phyloP scores from a whole-genome alignment of 768 basidiomycete species.

The Butyriboletus loyo region DNA sequence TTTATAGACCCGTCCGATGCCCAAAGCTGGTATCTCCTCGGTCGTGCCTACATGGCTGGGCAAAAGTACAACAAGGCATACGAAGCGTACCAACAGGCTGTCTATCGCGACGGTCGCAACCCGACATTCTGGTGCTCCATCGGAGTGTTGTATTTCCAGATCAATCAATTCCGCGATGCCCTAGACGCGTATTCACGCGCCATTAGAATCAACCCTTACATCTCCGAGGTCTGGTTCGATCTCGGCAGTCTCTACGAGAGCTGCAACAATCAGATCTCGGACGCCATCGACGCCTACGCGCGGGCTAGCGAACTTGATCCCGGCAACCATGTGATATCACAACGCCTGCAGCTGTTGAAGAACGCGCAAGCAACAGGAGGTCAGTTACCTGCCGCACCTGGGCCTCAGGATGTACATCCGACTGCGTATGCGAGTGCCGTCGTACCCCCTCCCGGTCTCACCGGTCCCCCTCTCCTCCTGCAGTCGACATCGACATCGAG shows the following conservation, averaged over 20 bases:
- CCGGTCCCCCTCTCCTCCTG: conserved; percentile 64
- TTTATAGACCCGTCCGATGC: conserved; percentile 86
- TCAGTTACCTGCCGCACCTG: conserved; percentile 81
- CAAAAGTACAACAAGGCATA: conserved; percentile 99
- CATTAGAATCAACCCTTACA: conserved; percentile 98
- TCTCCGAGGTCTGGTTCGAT: conserved; percentile 80
- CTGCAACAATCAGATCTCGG: conserved; percentile 98
- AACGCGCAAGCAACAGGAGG: conserved; percentile 74
- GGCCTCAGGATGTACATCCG: conserved; percentile 94
- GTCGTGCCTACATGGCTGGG: conserved; percentile 97
- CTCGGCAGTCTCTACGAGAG: conserved; percentile 95
- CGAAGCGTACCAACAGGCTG: conserved; percentile 98
- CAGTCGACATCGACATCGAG: conserved; percentile 38
- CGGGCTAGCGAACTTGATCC: conserved; percentile 94
- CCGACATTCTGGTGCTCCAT: conserved; percentile 99
- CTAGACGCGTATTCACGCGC: conserved; percentile 98
- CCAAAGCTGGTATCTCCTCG: conserved; percentile 98
- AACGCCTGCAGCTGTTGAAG: conserved; percentile 73
- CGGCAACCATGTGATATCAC: conserved; percentile 74
- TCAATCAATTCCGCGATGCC: conserved; percentile 98
- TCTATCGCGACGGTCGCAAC: conserved; percentile 97
- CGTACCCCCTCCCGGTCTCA: conserved; percentile 65
- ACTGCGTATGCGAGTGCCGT: conserved; percentile 86
- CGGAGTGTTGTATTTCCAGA: conserved; percentile 98
- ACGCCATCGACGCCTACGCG: conserved; percentile 98